Percentiles rank a stretch among this genome's conserved stretches.
phyloP scores from a whole-genome alignment of 768 basidiomycete genomes.

The Phaffia tasmanica region DNA sequence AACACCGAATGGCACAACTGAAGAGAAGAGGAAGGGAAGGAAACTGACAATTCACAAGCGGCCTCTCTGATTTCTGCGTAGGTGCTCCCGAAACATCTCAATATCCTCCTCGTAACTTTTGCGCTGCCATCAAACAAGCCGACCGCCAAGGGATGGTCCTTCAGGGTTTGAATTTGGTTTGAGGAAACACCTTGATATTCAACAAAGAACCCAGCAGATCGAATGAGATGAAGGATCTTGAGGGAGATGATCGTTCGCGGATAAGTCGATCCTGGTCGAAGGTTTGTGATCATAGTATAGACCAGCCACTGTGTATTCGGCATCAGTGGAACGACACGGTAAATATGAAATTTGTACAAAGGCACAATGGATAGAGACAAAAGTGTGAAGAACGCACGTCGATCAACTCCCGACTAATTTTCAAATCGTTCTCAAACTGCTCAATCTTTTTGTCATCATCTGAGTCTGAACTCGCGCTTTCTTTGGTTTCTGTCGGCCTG shows the following conservation, averaged over 20 bases:
- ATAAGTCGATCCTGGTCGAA: constrained; percentile 13
- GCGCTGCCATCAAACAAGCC: no score
- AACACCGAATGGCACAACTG: background rate
- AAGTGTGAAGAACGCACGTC: constrained; percentile 1
- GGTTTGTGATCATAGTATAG: constrained; percentile 1
- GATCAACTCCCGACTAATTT: background rate
- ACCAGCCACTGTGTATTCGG: constrained; percentile 10
- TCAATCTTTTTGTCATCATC: background rate
- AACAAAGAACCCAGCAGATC: constrained; percentile 2
- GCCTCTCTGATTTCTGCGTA: constrained; percentile 11
- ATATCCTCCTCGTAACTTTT: background rate
- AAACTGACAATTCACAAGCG: constrained; percentile 14
- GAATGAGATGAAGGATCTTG: constrained; percentile 7
- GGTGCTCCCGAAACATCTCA: constrained; percentile 13
- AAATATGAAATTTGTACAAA: background rate
- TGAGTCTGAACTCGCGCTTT: background rate
- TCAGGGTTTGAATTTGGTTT: background rate
- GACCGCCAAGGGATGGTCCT: background rate
- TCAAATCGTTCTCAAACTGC: background rate
- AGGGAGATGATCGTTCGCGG: constrained; percentile 20
- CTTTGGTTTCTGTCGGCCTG: background rate
- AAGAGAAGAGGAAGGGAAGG: background rate
- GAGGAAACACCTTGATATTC: background rate
- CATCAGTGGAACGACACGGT: background rate
- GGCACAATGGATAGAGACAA: background rate